Percentiles rank a stretch among this genome's conserved stretches.
Conservation (phyloP, 2,329 filamentous ascomycete genomes). For the Claviceps paspali region DNA sequence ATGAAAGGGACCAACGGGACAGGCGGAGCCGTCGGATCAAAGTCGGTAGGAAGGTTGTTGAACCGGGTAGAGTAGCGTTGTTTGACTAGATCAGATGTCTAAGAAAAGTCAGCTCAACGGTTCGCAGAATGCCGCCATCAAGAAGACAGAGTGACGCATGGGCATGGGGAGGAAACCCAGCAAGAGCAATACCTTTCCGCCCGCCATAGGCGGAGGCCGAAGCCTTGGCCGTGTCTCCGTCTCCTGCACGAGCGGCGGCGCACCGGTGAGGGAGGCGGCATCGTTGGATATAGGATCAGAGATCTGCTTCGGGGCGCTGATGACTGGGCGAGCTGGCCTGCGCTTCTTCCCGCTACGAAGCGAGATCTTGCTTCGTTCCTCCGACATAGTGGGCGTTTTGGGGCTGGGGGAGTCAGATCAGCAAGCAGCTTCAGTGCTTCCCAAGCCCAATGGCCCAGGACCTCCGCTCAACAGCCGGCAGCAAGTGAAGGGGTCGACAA, state of each 20-base stretch:
- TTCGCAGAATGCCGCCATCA: neutral
- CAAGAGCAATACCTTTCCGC: slow-evolving; percentile 34
- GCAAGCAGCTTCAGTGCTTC: neutral
- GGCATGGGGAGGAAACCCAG: too few relatives aligned
- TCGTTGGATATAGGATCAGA: slow-evolving; percentile 43
- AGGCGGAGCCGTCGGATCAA: slow-evolving; percentile 52
- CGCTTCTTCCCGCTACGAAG: slow-evolving; percentile 45
- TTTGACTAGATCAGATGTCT: slow-evolving; percentile 78
- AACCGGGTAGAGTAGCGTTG: slow-evolving; percentile 88
- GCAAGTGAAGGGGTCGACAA: neutral
- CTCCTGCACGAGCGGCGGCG: slow-evolving; percentile 11
- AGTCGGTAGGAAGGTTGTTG: slow-evolving; percentile 58
- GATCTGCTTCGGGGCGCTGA: slow-evolving; percentile 48
- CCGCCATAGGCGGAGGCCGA: slow-evolving; percentile 33
- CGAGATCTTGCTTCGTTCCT: slow-evolving; percentile 46
- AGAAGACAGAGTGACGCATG: too few relatives aligned
- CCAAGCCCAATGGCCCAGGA: neutral
- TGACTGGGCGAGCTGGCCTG: slow-evolving; percentile 31
- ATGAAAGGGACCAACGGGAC: slow-evolving; percentile 52
- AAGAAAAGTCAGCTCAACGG: slow-evolving; percentile 12
- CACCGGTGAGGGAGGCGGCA: slow-evolving; percentile 22
- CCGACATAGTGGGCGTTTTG: slow-evolving; percentile 35
- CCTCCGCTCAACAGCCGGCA: neutral
- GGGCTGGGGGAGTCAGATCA: neutral
- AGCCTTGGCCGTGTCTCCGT: slow-evolving; percentile 23